Percentiles rank a stretch among this genome's conserved stretches.
phyloP scores from a whole-genome alignment of 805 yeast species.

The Hanseniaspora mollemarum region DNA sequence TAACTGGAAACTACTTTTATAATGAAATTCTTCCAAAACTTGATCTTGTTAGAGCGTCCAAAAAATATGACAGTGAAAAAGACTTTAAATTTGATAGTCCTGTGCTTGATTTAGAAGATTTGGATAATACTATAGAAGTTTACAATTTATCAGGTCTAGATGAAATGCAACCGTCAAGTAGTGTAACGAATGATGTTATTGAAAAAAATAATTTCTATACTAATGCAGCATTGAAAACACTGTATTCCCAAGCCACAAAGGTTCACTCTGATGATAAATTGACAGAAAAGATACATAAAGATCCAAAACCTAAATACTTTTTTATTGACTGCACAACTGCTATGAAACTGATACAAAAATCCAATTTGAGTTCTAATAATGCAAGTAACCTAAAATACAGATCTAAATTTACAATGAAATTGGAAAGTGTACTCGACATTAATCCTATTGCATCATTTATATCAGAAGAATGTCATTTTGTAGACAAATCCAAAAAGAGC shows the following conservation, averaged over 20 bases:
- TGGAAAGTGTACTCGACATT: not conserved
- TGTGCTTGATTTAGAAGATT: not conserved
- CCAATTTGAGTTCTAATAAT: not conserved
- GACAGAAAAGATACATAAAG: not conserved
- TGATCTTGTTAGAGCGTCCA: not conserved
- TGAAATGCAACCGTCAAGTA: not conserved
- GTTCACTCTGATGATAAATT: not conserved
- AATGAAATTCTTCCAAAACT: not conserved
- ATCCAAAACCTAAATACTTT: not conserved
- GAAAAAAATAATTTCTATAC: not conserved
- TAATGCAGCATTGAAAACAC: not conserved
- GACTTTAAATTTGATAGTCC: not conserved
- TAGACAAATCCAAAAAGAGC: not conserved
- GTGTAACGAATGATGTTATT: too few species aligned
- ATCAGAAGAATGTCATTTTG: not conserved
- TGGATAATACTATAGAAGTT: not conserved
- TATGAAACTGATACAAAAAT: not conserved
- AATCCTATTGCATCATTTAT: not conserved
- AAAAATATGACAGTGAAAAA: not conserved
- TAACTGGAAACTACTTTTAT: not conserved
- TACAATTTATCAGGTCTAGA: not conserved
- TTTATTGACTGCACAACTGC: not conserved
- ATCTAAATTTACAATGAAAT: constrained; percentile 7
- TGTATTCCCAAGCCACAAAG: not conserved
- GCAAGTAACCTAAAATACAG: not conserved